Percentiles rank a stretch among this genome's conserved stretches.
Conservation (phyloP, 768 basidiomycete genomes). For the Cystobasidium ongulense region DNA sequence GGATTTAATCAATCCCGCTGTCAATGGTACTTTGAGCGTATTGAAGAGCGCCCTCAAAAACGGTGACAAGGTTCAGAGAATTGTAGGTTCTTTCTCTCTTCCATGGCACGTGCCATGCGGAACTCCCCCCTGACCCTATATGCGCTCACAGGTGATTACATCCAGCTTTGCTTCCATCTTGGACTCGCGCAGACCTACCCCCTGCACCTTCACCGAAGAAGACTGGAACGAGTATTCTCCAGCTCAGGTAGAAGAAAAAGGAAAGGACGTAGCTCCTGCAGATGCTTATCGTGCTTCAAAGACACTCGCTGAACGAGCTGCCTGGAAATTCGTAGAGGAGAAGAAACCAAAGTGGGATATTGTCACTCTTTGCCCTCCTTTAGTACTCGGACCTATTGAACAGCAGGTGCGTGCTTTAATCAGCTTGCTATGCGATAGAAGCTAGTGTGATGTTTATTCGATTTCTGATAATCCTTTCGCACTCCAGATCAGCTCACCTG, state of each 20-base stretch:
- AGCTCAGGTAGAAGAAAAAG: conserved; percentile 22
- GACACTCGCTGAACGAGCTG: conserved; percentile 17
- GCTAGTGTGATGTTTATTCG: too few relatives aligned
- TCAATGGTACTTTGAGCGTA: conserved; percentile 60
- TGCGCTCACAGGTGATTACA: conserved; percentile 36
- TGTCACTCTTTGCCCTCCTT: conserved; percentile 20
- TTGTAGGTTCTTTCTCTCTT: neutral
- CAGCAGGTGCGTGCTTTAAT: conserved; percentile 16
- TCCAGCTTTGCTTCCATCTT: conserved; percentile 37
- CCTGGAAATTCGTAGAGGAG: conserved; percentile 24
- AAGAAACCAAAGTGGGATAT: conserved; percentile 24
- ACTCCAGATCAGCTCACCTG: conserved; percentile 5
- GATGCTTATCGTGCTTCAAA: conserved; percentile 27
- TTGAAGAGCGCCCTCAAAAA: conserved; percentile 50
- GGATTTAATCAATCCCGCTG: conserved; percentile 59
- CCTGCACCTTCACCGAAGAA: neutral
- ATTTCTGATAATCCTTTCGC: neutral
- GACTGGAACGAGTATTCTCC: conserved; percentile 13
- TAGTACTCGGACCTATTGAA: conserved; percentile 17
- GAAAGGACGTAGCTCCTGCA: conserved; percentile 19
- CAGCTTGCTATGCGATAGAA: too few relatives aligned
- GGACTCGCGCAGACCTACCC: neutral
- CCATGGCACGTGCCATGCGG: neutral
- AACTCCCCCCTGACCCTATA: neutral
- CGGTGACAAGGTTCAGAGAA: conserved; percentile 33